Base-by-base conservation (phyloP, 345 rosid species). In the Anacardium occidentale region DNA sequence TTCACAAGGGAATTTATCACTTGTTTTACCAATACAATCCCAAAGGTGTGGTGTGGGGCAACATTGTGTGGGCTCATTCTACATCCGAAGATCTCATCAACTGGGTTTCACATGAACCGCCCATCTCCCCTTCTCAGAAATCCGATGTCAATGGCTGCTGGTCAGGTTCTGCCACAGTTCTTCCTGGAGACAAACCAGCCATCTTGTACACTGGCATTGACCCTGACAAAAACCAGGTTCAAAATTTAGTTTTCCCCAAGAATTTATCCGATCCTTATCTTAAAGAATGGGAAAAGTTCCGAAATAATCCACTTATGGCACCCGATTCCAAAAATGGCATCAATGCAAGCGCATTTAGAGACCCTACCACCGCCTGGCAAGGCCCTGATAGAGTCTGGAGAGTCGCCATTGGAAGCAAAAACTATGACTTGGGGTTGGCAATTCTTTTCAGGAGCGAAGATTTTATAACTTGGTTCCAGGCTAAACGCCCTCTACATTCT, bases 61-160 rank as follows among this genome's bases (percentile, higher is more conserved):
- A 88, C 77, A 89, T 87, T 32, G 81, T 80, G 25, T 86, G 90
- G 93, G 93, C 85, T 20, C 93, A 86, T 57, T 86, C 93, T 1
- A 79, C 82, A 9, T 86, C 93, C 1, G 81, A 57, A 50, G 93
- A 86, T 74, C 84, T 89, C 22, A 71, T 89, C 54, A 87, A 87
- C 42, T 85, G 93, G 91, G 44, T 45, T 26, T 69, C 85, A 25
- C 80, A 83, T 15, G 81, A 79, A 47, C 76, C 71, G 1, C 83
- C 90, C 44, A 79, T 86, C 21, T 70, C 26, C 56, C 84, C 87
- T 0, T 70, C 88, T 0, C 70, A 82, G 56, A n/a, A 72, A 21
- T 79, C 74, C 3, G 93, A 88, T 15, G 59, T 64, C 57, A 74
- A 82, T 0, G 90, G 90, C 2, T 80, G 85, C 62, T 88, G 89